Evolutionary conservation across 805 yeast genomes (phyloP), one percentile per base, ranked within the genome.

Genomic region (Kluyveromyces nonfermentans): DNA sequence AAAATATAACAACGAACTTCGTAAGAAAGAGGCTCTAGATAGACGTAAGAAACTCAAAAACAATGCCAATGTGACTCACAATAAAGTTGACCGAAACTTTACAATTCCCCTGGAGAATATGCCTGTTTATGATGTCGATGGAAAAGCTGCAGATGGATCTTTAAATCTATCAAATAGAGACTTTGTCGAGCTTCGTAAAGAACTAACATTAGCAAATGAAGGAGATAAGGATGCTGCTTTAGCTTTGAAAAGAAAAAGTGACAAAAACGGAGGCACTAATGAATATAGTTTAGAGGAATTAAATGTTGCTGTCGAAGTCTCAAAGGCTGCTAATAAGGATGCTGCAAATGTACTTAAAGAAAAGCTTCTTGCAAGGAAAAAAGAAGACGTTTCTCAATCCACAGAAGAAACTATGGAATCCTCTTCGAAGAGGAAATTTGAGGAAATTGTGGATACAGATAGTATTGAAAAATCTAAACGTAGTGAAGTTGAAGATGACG

Each of bases 101-200:
- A 67, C 77, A 2, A 64, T 69, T 10, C 85, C 94, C 0, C 76
- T 77, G 42, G 75, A 72, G 16, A 82, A 80, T 54, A 75, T 89
- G 71, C 93, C 93, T 9, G 64, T 88, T 48, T 80, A 82, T 63
- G 82, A 83, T 43, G 78, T 85, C 0, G 66, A 72, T n/a, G 95
- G 96, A 5, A 77, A 82, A 47, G 61, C 75, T 33, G 86, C 85
- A 4, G 78, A 74, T 14, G 87, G 86, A 4, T 78, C 82, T 1
- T 63, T 75, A 46, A 75, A 81, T 41, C 68, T 85, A 62, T 66
- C 79, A 14, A 85, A 85, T 51, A 73, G 75, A 49, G 93, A 86
- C 44, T 72, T 85, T 55, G 89, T 82, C 5, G 72, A 76, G 44
- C 71, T 81, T 54, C 69, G 80, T 39, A 78, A 71, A 38, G 73